These are phyloP conservation scores for Saksenaea oblongispora DNA, from an alignment of 371 early-diverging fungal species.

Conservation along the genomic window DNA sequence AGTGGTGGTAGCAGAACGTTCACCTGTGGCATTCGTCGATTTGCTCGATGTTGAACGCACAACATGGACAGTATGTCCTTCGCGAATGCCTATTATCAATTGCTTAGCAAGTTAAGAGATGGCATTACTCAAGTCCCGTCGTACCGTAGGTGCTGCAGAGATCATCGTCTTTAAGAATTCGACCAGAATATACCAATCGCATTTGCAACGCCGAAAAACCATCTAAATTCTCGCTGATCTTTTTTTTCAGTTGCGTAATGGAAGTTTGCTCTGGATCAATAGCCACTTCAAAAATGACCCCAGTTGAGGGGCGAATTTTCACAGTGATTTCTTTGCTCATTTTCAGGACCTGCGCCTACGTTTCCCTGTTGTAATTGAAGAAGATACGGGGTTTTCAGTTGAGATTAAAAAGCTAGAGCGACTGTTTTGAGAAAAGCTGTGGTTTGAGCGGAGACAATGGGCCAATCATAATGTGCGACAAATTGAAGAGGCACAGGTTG, in stretches of 20 bases:
- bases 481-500: no score
- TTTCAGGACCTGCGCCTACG: neutral
- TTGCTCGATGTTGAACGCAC: constrained; percentile 41
- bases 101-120: constrained; percentile 24
- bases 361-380: neutral
- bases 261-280: constrained; percentile 42
- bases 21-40: constrained; percentile 41
- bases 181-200: constrained; percentile 74
- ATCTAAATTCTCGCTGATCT: constrained; percentile 52
- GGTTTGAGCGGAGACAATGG: no score
- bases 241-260: constrained; percentile 61
- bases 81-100: constrained; percentile 29
- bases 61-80: constrained; percentile 67
- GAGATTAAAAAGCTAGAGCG: neutral
- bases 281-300: constrained; percentile 35
- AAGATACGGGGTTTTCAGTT: neutral
- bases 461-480: no score
- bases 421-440: neutral
- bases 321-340: constrained; percentile 32
- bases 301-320: constrained; percentile 46
- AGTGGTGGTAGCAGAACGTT: constrained; percentile 17
- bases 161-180: constrained; percentile 73
- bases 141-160: constrained; percentile 59
- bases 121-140: constrained; percentile 9
- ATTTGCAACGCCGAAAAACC: constrained; percentile 52